Evolutionary conservation across 2,329 filamentous ascomycete species (phyloP), one percentile per base, ranked within the genome.

Genomic region (Fusarium nygamai): DNA sequence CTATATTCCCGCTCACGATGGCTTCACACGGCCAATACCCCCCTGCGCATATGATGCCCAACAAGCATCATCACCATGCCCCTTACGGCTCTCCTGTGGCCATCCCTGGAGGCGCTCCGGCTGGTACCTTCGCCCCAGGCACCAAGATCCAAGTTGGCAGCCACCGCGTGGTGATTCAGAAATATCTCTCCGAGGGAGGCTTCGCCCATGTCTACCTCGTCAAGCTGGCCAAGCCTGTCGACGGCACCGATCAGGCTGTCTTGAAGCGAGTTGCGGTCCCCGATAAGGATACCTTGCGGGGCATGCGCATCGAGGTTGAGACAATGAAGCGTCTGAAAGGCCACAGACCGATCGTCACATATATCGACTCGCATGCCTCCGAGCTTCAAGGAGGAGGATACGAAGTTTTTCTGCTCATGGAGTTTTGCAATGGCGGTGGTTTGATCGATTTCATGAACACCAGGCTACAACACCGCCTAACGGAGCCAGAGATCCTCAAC

Each of bases 371-470:
- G 75, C 96, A 99, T 84, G 96, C 96, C 43, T 98, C 95, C 22
- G 95, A 98, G 84, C 86, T 98, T 78, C 92, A 94, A 78, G 94
- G 93, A 59, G 95, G 95, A 47, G 96, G 96, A 67, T 99, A 98
- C 83, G 96, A 99, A 86, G 96, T 99, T 67, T 99, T 99, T 80
- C 83, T 99, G 80, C 91, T 99, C 74, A 99, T 99, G 96, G 96
- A 99, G 82, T 98, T 92, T 84, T 99, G 96, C 85, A 91, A 93
- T 79, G 96, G 96, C 58, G 96, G 96, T 74, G 96, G 96, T 41
- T 85, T 99, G 81, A 99, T 99, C 82, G 96, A 99, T 85, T 99
- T 98, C 82, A 99, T 99, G 96, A 99, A 99, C 84, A 99, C 96
- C 41, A 91, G 96, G 61, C 86, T 99, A 79, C 96, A 99, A 84